Evolutionary conservation across 306 rosid species (phyloP), one percentile per base, ranked within the genome.

Genomic region (Hippophae tibetana): DNA sequence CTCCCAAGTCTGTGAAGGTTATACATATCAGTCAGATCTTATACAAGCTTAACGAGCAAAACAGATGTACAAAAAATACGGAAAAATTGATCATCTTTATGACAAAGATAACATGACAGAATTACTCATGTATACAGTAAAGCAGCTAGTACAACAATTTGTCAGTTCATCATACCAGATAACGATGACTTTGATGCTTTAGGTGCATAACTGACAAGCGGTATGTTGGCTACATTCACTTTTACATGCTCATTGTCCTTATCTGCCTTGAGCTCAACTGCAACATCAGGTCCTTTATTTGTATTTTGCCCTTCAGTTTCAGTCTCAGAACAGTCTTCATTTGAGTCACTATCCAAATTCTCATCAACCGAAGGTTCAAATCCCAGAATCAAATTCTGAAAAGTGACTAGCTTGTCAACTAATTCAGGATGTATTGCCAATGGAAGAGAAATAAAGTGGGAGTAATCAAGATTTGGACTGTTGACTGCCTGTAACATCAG

Each of bases 401-500:
- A 90, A 73, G 64, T 68, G 60, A 74, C 51, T 44, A 92, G 96
- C 86, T 85, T 87, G 61, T 82, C 62, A 69, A 87, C 85, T 66
- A 92, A 73, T 64, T 92, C 93, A 43, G 96, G 89, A 81, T 87
- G 87, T 54, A 83, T 72, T 61, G 98, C 98, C 81, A 87, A 64
- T n/a, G 96, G 96, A 71, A 92, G 93, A 52, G 98, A 92, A 77
- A 92, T 76, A 72, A 92, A 87, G 78, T 92, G 96, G 25, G 95
- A 85, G 69, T 87, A 92, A 73, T 85, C 92, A 54, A 92, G 87
- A 78, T 45, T 83, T 41, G 82, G 82, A 75, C 98, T 83, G 12
- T 67, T 83, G 44, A 85, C 89, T 10, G 69, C 71, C 98, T 87
- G 93, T 57, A 65, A 52, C 42, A 46, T 47, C 49, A 67, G 46